Base-by-base conservation (phyloP, 2,329 filamentous ascomycete genomes). In the Apiospora saccharicola region DNA sequence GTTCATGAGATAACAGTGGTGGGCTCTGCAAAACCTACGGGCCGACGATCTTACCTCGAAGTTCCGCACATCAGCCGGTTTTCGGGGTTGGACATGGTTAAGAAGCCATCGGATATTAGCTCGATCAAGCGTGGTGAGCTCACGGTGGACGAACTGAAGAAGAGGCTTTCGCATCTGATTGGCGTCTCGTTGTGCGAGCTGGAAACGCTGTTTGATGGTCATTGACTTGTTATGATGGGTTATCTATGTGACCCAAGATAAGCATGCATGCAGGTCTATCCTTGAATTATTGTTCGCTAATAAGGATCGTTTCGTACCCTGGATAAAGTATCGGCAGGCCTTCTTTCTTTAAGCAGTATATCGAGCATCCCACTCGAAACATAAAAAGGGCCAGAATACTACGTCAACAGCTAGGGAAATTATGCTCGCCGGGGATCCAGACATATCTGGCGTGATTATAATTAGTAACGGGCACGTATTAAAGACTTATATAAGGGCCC, bases 121-220 rank as follows among this genome's bases (percentile, higher is more conserved):
- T 37, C 53, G 53, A 61, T 61, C 22, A 53, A 49, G 43, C 19
- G 73, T 30, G 79, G 73, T 30, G 79, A 80, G 74, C 79, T 79
- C 69, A 79, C 78, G 26, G 71, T 80, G 2, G 79, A 81, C 30
- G 79, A 81, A 72, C 74, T 80, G n/a, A 76, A 79, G 70, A 77
- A 74, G 68, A 73, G 79, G 46, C 73, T 81, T 16, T 80, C 79
- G 13, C 73, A 72, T 44, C 75, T 81, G 34, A 75, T 81, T 16
- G 79, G 77, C 1, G 76, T 80, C 12, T 81, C 78, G 44, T 67
- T 80, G 61, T 75, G 73, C 37, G 79, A 80, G 69, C 68, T 81
- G 12, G 78, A 81, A 71, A 74, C 69, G 71, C 68, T 79, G 69
- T 80, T 80, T 64, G 78, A 80, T 22, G 73, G 72, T 26, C 73